A percentile compares a stretch with the other conserved stretches of the same genome.
Evolutionary conservation across 164 flowering plant species (phyloP).

Genomic region (Sedum album): DNA sequence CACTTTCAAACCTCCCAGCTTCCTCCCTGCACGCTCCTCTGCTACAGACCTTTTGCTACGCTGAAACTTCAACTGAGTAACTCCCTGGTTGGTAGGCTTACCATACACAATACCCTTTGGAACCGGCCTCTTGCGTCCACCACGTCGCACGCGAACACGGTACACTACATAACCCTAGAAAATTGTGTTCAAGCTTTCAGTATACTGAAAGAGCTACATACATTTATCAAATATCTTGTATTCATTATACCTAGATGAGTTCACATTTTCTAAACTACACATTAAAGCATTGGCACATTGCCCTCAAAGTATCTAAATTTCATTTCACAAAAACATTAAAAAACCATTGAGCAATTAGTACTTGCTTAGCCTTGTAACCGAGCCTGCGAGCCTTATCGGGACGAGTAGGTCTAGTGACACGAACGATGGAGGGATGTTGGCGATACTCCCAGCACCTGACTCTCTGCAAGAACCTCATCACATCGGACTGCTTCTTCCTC

Average conservation of each 20-base stretch:
- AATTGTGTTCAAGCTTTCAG: no score
- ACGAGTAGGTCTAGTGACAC: constrained; percentile 4
- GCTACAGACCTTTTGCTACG: constrained; percentile 40
- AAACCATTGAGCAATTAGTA: background rate
- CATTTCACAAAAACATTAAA: no score
- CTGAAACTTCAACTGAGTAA: constrained; percentile 36
- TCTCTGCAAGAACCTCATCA: constrained; percentile 72
- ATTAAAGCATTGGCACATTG: no score
- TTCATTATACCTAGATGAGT: no score
- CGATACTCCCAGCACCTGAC: constrained; percentile 74
- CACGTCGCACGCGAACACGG: constrained; percentile 33
- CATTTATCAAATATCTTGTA: no score
- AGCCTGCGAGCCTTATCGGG: constrained; percentile 4
- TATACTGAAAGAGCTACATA: no score
- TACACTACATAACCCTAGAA: constrained; percentile 27
- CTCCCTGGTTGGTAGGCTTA: constrained; percentile 43
- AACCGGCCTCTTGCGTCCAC: constrained; percentile 38
- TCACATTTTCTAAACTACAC: no score
- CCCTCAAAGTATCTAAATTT: background rate
- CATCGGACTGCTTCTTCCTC: constrained; percentile 83
- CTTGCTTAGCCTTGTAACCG: constrained; percentile 5
- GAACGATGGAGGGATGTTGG: constrained; percentile 19
- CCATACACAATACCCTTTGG: constrained; percentile 45
- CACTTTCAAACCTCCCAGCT: constrained; percentile 30
- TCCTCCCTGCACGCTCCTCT: constrained; percentile 37